Evolutionary conservation across 1,284 basidiomycete species (phyloP).

Genomic region (Sanghuangporus baumii): DNA sequence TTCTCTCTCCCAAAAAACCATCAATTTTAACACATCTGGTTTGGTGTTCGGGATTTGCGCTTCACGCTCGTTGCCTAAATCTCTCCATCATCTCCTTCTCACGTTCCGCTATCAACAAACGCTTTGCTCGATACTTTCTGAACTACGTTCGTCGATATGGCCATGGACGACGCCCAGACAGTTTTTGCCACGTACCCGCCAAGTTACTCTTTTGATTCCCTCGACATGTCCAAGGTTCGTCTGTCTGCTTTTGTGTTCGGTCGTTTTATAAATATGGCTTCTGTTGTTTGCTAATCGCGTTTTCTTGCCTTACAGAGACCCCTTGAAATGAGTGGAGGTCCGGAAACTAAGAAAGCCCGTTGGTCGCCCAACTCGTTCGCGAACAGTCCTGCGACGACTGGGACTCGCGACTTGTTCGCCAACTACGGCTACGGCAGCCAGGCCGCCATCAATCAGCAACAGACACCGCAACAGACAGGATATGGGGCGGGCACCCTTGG

Average conservation of each 20-base stretch:
- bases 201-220: conserved; percentile 57
- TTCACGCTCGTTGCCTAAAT: conserved; percentile 22
- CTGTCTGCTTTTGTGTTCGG: conserved; percentile 7
- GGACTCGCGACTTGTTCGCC: conserved; percentile 56
- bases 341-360: conserved; percentile 81
- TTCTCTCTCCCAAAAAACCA: conserved; percentile 21
- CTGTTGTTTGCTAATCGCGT: conserved; percentile 29
- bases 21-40: background rate
- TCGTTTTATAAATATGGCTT: background rate
- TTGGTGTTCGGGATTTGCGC: background rate
- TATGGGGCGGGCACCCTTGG: conserved; percentile 17
- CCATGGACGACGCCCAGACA: conserved; percentile 70
- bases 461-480: conserved; percentile 34
- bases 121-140: background rate
- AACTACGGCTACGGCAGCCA: conserved; percentile 81
- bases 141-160: conserved; percentile 19
- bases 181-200: conserved; percentile 59
- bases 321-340: conserved; percentile 74
- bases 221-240: conserved; percentile 84
- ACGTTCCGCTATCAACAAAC: conserved; percentile 11
- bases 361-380: conserved; percentile 71
- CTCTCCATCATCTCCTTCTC: conserved; percentile 23
- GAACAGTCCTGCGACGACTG: conserved; percentile 33
- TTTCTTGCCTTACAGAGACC: conserved; percentile 29
- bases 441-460: conserved; percentile 51